Base-by-base conservation (phyloP, 352 stramenopile species). In the Globisporangium nunn region DNA sequence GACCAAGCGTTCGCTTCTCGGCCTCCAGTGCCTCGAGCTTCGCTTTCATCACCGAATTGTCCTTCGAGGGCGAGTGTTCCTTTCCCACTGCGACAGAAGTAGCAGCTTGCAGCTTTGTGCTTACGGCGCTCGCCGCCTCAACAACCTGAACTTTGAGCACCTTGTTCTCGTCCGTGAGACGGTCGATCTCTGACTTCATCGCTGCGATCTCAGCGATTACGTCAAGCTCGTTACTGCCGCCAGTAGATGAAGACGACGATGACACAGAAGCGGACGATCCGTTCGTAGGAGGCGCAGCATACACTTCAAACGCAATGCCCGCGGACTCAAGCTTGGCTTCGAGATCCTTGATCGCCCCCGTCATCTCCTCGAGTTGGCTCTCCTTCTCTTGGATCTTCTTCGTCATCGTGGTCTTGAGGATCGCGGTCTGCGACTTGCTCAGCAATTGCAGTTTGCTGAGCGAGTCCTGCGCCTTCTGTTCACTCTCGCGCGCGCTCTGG, bases 381-480 rank as follows among this genome's bases (percentile, higher is more conserved):
- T 89, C 69, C 37, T 88, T 87, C 46, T 81, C 78, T 44, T 91
- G 69, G 15, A 94, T 59, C 46, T 88, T 87, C 62, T 89, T 91
- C 50, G 78, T 81, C 75, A 88, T 89, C 0, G 77, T 91, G 4
- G 80, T 84, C 63, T 94, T 94, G 28, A 92, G 62, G 14, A 94
- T 92, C 17, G 78, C 81, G 31, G 80, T 91, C 59, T 92, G 81
- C 28, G 80, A 91, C 52, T 91, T 92, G 67, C 82, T 94, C 17
- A 94, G 50, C 23, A 94, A 70, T 56, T 92, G 80, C 29, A 94
- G 60, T 33, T 94, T 94, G 45, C 63, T 80, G 12, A 94, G 68
- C 17, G 84, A 94, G 35, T 91, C 84, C 45, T 92, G 81, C 5
- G 73, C 78, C 40, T 77, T 85, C 50, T 89, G 76, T 31, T 94